Evolutionary conservation across 805 yeast species (phyloP).

Genomic region (Teunomyces stri): DNA sequence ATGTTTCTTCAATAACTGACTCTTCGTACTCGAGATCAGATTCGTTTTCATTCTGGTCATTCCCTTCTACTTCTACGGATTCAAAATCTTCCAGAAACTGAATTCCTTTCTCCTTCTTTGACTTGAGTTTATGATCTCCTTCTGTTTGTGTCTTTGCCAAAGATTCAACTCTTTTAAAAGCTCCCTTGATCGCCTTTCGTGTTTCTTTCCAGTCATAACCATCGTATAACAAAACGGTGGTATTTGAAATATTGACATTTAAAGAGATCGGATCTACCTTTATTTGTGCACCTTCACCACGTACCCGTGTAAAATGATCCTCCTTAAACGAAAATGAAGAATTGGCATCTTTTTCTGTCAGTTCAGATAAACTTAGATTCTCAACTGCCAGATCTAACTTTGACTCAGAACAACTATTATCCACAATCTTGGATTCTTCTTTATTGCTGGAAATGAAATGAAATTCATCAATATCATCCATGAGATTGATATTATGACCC

Average conservation of each 20-base stretch:
- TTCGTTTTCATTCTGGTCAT: neutral
- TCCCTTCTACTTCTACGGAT: neutral
- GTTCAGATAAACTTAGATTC: constrained; percentile 16
- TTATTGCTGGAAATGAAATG: neutral
- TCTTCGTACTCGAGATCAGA: constrained; percentile 5
- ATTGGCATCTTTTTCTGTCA: constrained; percentile 4
- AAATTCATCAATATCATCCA: constrained; percentile 35
- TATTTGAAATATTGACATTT: constrained; percentile 37
- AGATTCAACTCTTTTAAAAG: constrained; percentile 58
- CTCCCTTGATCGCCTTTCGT: constrained; percentile 59
- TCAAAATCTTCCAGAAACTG: neutral
- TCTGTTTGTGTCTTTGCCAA: constrained; percentile 34
- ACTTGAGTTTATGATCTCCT: constrained; percentile 13
- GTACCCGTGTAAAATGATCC: constrained; percentile 19
- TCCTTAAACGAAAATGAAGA: constrained; percentile 20
- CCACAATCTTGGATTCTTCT: neutral
- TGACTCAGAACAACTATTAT: neutral
- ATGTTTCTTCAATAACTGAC: constrained; percentile 40
- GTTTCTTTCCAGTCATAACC: constrained; percentile 93
- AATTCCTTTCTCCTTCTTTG: neutral
- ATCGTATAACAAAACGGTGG: constrained; percentile 60
- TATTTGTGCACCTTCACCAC: neutral
- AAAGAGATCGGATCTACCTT: constrained; percentile 23
- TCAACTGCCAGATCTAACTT: constrained; percentile 25
- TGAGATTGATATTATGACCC: constrained; percentile 33